Base-by-base conservation (phyloP, 768 basidiomycete species). In the Boletus insuetus region DNA sequence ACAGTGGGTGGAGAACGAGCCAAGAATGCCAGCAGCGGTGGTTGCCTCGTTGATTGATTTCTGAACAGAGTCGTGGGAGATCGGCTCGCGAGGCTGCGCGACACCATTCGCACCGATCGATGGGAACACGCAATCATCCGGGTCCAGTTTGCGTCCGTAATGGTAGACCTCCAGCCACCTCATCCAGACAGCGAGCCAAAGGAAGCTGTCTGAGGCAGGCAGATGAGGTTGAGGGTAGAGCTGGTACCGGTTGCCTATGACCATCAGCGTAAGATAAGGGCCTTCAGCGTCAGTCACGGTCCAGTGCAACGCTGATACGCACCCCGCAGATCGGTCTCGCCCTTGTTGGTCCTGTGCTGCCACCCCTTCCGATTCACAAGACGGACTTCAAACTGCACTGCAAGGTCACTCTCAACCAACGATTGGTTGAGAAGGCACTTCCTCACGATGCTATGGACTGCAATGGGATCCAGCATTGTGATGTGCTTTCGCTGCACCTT, bases 121-220 rank as follows among this genome's bases (percentile, higher is more conserved):
- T 0, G 71, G 73, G 51, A 77, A 77, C 3, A 77, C n/a, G 32
- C 60, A 69, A 35, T 77, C 70, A 2, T 71, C 65, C 0, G 53
- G 52, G 3, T 32, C 22, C 0, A 75, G 63, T 2, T 50, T 31
- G 3, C 61, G 51, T 4, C 29, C 43, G 9, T 54, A 60, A 29
- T 52, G 46, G 10, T n/a, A 8, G 2, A 22, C 0, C 41, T 59
- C 24, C 0, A 62, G 51, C 57, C 57, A 59, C 19, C 40, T 44
- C 22, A 60, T 26, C 26, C 68, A 75, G 5, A 54, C 17, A 8
- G 49, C n/a, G 1, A 75, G 55, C 49, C 71, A 66, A 0, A 58
- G 53, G 46, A 61, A 67, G 62, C 70, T 63, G 52, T 74, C 67
- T 1, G 67, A 62, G n/a, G 63, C 68, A 2, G 58, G 63, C 4